A percentile compares a stretch with the other conserved stretches of the same genome.
Evolutionary conservation across 495 filamentous ascomycete genomes (phyloP).

Genomic region (Chaetomidium leptoderma): DNA sequence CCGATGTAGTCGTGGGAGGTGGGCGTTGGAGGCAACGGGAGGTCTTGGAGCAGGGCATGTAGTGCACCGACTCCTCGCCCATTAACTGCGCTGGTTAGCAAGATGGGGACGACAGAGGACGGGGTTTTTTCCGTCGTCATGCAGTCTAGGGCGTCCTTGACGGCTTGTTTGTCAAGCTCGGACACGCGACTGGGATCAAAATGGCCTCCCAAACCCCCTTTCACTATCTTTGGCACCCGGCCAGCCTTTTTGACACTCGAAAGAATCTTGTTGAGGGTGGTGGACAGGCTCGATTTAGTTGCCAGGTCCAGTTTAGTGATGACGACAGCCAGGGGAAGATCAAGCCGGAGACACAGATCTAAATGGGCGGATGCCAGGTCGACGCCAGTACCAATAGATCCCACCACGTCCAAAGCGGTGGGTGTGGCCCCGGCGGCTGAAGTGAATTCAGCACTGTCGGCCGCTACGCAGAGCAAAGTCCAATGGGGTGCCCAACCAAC

Average conservation of each 20-base stretch:
- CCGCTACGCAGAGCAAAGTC: conserved; percentile 81
- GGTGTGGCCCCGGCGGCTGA: conserved; percentile 37
- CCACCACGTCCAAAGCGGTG: conserved; percentile 47
- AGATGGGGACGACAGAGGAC: conserved; percentile 66
- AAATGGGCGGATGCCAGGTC: conserved; percentile 76
- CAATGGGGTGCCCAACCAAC: conserved; percentile 96
- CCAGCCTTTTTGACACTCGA: conserved; percentile 70
- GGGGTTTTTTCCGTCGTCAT: conserved; percentile 46
- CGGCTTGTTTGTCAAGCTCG: conserved; percentile 46
- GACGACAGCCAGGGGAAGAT: conserved; percentile 68
- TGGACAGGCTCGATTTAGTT: conserved; percentile 60
- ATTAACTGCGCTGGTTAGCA: conserved; percentile 82
- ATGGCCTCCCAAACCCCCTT: conserved; percentile 39
- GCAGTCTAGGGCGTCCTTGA: conserved; percentile 46
- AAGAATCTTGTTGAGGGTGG: conserved; percentile 67
- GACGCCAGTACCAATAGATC: conserved; percentile 44
- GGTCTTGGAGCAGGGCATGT: conserved; percentile 72
- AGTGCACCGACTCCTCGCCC: conserved; percentile 75
- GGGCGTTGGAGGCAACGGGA: conserved; percentile 65
- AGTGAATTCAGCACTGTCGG: conserved; percentile 59
- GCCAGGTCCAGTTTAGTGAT: conserved; percentile 92
- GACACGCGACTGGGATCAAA: conserved; percentile 36
- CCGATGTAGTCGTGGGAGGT: conserved; percentile 44
- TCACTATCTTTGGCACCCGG: conserved; percentile 66
- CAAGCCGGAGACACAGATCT: conserved; percentile 77